These are phyloP conservation scores for Trichosporon sp. DNA, from an alignment of 1,284 basidiomycete species.

Conservation along the genomic window DNA sequence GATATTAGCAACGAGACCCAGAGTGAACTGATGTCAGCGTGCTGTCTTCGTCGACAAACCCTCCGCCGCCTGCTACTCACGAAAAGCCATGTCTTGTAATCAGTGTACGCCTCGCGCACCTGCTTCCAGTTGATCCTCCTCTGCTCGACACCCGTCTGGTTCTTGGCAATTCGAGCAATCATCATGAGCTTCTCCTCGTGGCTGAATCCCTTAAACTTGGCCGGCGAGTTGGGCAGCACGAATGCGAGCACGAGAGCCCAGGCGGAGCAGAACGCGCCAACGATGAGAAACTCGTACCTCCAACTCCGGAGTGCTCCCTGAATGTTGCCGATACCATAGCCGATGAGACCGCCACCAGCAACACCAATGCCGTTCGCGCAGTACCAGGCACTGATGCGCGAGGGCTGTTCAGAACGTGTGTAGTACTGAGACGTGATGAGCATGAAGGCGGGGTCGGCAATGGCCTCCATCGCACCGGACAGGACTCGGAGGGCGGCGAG, in stretches of 20 bases:
- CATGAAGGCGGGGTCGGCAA: slow-evolving; percentile 55
- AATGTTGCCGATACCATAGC: slow-evolving; percentile 51
- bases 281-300: slow-evolving; percentile 57
- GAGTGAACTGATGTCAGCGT: slow-evolving; percentile 34
- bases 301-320: slow-evolving; percentile 52
- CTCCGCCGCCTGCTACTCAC: slow-evolving; percentile 8
- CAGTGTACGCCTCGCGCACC: slow-evolving; percentile 54
- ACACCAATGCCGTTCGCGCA: slow-evolving; percentile 55
- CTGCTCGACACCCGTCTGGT: slow-evolving; percentile 58
- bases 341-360: slow-evolving; percentile 51
- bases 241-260: slow-evolving; percentile 51
- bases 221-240: slow-evolving; percentile 53
- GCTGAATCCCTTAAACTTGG: slow-evolving; percentile 49
- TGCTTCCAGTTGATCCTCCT: slow-evolving; percentile 56
- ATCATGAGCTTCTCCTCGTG: slow-evolving; percentile 57
- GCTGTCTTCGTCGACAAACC: no score
- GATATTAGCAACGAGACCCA: slow-evolving; percentile 55
- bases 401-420: slow-evolving; percentile 54
- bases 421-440: slow-evolving; percentile 53
- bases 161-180: slow-evolving; percentile 54
- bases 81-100: slow-evolving; percentile 45
- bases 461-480: slow-evolving; percentile 58
- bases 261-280: slow-evolving; percentile 50
- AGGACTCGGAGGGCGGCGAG: slow-evolving; percentile 58
- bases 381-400: slow-evolving; percentile 53